Evolutionary conservation across 2,329 filamentous ascomycete species (phyloP).

Genomic region (Talaromyces pinophilus): DNA sequence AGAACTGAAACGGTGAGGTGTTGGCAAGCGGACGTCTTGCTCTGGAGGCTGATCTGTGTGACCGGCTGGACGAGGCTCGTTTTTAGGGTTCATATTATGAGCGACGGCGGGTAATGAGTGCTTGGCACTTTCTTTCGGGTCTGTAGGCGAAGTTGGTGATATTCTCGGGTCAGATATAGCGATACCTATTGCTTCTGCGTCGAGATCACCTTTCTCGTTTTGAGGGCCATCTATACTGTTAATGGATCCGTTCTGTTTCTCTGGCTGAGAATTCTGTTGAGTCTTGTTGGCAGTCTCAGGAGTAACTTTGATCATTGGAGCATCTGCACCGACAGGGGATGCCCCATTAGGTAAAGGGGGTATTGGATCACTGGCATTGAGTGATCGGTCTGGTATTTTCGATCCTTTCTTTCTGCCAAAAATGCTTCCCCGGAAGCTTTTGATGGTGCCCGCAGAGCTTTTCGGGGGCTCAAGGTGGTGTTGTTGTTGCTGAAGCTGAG

Average conservation of each 20-base stretch:
- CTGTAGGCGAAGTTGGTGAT: conserved; percentile 25
- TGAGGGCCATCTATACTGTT: not conserved
- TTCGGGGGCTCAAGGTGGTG: conserved; percentile 59
- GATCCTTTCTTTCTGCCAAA: conserved; percentile 65
- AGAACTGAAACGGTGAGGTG: conserved; percentile 40
- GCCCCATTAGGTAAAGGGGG: conserved; percentile 31
- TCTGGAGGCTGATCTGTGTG: conserved; percentile 47
- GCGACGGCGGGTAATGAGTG: conserved; percentile 37
- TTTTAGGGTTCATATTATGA: conserved; percentile 42
- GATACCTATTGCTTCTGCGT: conserved; percentile 29
- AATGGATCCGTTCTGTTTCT: conserved; percentile 25
- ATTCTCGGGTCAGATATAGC: conserved; percentile 31
- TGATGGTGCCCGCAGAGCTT: conserved; percentile 69
- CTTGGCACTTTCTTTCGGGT: conserved; percentile 32
- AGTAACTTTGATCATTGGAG: conserved; percentile 76
- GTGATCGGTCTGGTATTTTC: conserved; percentile 43
- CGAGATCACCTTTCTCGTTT: conserved; percentile 17
- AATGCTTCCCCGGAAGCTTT: conserved; percentile 72
- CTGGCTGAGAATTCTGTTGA: conserved; percentile 27
- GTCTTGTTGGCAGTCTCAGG: conserved; percentile 48
- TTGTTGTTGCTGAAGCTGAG: conserved; percentile 45
- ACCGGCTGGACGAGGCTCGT: conserved; percentile 38
- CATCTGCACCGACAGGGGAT: conserved; percentile 34
- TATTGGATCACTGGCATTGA: conserved; percentile 40
- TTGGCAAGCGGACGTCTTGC: conserved; percentile 44